Conservation (phyloP, 495 filamentous ascomycete genomes). For the Aspergillus ellipticus region DNA sequence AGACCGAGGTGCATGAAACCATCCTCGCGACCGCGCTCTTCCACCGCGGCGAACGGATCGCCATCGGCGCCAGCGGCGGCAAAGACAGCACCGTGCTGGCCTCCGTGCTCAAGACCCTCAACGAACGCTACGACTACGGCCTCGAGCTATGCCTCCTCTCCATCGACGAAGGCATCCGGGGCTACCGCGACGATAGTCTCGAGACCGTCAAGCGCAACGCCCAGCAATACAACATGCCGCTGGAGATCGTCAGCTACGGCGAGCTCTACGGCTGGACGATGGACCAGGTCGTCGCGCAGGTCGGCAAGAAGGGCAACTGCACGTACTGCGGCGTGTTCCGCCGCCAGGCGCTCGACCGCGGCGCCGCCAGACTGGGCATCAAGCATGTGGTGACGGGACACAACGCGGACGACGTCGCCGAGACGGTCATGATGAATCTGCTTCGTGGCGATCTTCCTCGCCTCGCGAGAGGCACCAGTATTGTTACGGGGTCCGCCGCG, state of each 20-base stretch:
- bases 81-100: conserved; percentile 98
- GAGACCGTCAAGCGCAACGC: conserved; percentile 96
- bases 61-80: conserved; percentile 93
- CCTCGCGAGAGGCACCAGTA: conserved; percentile 84
- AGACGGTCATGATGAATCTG: conserved; percentile 97
- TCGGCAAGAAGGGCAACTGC: conserved; percentile 98
- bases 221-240: conserved; percentile 80
- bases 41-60: conserved; percentile 76
- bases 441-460: conserved; percentile 86
- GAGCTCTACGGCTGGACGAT: conserved; percentile 99
- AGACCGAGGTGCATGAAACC: conserved; percentile 90
- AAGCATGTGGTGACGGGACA: conserved; percentile 95
- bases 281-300: conserved; percentile 93
- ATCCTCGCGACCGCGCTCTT: conserved; percentile 78
- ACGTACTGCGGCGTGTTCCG: conserved; percentile 98
- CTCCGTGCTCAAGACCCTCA: conserved; percentile 89
- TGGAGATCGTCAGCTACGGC: conserved; percentile 87
- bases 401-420: conserved; percentile 97
- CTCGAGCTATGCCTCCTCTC: conserved; percentile 81
- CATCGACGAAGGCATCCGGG: conserved; percentile 96
- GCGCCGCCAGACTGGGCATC: conserved; percentile 82
- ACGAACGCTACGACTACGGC: conserved; percentile 83
- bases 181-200: conserved; percentile 91
- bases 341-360: conserved; percentile 88
- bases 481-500: conserved; percentile 72